phyloP scores from a whole-genome alignment of 805 yeast species.

The Sporopachydermia lactativora region DNA sequence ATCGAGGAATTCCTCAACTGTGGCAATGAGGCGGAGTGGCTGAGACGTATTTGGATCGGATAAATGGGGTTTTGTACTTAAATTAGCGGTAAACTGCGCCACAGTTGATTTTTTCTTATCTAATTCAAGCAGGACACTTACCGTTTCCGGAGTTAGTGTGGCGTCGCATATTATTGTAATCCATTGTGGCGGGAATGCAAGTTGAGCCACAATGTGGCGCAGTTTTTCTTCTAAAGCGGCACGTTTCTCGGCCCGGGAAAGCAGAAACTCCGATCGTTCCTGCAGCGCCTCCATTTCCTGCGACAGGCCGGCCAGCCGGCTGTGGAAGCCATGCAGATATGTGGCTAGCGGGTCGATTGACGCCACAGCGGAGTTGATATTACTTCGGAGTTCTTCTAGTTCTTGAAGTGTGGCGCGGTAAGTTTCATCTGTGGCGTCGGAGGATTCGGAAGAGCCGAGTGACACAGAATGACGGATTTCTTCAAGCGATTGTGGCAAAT shows the following conservation, averaged over 20 bases:
- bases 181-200: slow-evolving; percentile 62
- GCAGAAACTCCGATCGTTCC: slow-evolving; percentile 33
- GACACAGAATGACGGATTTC: too few relatives aligned
- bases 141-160: slow-evolving; percentile 47
- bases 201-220: slow-evolving; percentile 64
- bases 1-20: slow-evolving; percentile 24
- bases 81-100: slow-evolving; percentile 23
- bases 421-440: too few relatives aligned
- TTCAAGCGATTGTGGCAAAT: too few relatives aligned
- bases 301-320: slow-evolving; percentile 40
- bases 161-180: slow-evolving; percentile 44
- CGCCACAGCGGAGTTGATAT: too few relatives aligned
- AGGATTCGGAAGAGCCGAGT: too few relatives aligned
- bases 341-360: slow-evolving; percentile 33
- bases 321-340: slow-evolving; percentile 41
- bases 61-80: slow-evolving; percentile 10
- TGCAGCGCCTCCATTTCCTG: slow-evolving; percentile 49
- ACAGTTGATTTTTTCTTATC: slow-evolving; percentile 44
- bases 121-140: slow-evolving; percentile 44
- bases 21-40: slow-evolving; percentile 13
- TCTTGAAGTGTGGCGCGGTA: too few relatives aligned
- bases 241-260: slow-evolving; percentile 32
- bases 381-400: too few relatives aligned
- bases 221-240: slow-evolving; percentile 35
- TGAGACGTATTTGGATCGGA: slow-evolving; percentile 5